Evolutionary conservation across 139 green algal species (phyloP), one percentile per base, ranked within the genome.

Genomic region (Parachlorella kessleri): DNA sequence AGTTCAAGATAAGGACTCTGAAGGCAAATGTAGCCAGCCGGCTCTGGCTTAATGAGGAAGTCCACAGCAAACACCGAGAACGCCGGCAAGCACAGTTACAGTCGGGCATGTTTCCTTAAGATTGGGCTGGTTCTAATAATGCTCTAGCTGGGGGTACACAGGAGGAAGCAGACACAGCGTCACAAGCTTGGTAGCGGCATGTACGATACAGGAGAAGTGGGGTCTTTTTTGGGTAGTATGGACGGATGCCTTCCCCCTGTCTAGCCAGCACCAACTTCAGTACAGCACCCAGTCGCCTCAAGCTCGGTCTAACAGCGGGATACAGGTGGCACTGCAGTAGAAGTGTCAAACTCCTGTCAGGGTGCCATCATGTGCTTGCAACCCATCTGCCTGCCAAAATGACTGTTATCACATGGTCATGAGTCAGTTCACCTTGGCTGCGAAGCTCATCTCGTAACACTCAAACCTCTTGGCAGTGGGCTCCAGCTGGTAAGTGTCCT

Each of bases 341-440:
- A 32, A 21, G 28, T n/a, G n/a, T 39, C 42, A 33, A 66, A 9
- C 28, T 9, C 26, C 1, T 9, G 18, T 33, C 1, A 32, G 24
- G 26, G 26, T 9, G 26, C 63, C 63, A 1, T 42, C 30, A 66
- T 63, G 28, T 41, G 23, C 70, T 67, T 23, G 48, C 48, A 18
- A 54, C 83, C 18, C 72, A n/a, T n/a, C n/a, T n/a, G n/a, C n/a
- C n/a, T n/a, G n/a, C n/a, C n/a, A n/a, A n/a, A n/a, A n/a, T n/a
- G n/a, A n/a, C n/a, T n/a, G n/a, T n/a, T n/a, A n/a, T n/a, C n/a
- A n/a, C n/a, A n/a, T n/a, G n/a, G n/a, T n/a, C n/a, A n/a, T n/a
- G n/a, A n/a, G n/a, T n/a, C n/a, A n/a, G n/a, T n/a, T n/a, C n/a
- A 91, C 90, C 80, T 91, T 90, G 36, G 84, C 87, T 35, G 90